Evolutionary conservation across 2,329 filamentous ascomycete species (phyloP), one percentile per base, ranked within the genome.

Genomic region (Pestalotiopsis sp.): DNA sequence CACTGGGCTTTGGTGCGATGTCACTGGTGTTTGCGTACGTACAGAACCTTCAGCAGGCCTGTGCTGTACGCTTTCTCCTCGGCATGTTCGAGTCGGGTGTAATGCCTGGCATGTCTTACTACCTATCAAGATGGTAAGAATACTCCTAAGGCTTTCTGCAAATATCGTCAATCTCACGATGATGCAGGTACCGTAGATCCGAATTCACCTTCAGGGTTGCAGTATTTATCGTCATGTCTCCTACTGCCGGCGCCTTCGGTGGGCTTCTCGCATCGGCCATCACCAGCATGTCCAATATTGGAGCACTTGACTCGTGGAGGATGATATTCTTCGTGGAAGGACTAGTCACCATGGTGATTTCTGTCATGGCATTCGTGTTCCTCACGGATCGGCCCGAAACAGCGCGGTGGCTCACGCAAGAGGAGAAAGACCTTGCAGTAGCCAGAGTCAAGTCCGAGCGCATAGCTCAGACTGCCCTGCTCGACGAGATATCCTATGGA

Each of bases 51-150:
- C 79, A 83, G 1, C 78, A 82, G 20, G 78, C 83, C 2, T 88
- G 83, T 49, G 90, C 84, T 14, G 90, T 93, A 0, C 87, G 92
- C 4, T 93, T 93, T 72, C 71, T 93, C 0, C 84, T 93, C 0
- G 89, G 89, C 11, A 78, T 91, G 12, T 93, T 93, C 68, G 92
- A 94, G 78, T 90, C 92, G 0, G 92, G 91, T 7, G 89, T 94
- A 87, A 78, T 93, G 66, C 92, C 92, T 0, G 91, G 92, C 0
- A 92, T 93, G 56, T 90, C 91, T 0, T 94, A 93, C 78, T 93
- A 93, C 73, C 80, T 93, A 23, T 90, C 87, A 0, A 83, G 91
- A 65, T 93, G 91, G 91, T 64, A 27, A 64, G 38, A 23, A 4
- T 9, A 62, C 17, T 23, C 13, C 36, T 1, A 62, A 38, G 2